Conservation (phyloP, 495 filamentous ascomycete genomes). For the Podospora conica region DNA sequence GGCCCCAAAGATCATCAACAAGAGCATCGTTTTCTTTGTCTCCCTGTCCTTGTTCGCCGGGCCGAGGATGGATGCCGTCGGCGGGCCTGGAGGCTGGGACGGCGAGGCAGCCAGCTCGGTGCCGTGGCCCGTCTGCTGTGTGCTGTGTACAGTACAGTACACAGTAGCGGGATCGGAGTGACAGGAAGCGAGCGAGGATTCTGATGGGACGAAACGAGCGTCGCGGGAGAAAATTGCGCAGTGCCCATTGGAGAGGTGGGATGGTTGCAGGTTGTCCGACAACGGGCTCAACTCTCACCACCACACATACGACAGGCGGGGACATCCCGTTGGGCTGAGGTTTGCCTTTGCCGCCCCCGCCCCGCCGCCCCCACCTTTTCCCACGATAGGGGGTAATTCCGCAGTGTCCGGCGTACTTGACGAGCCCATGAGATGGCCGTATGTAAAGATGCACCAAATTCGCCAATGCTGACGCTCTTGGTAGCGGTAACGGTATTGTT, state of each 20-base stretch:
- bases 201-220: neutral
- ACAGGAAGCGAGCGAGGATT: neutral
- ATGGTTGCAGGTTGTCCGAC: neutral
- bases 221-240: slow-evolving; percentile 8
- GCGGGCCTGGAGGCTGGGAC: neutral
- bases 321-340: neutral
- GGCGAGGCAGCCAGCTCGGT: neutral
- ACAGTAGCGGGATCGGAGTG: slow-evolving; percentile 4
- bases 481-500: neutral
- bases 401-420: neutral
- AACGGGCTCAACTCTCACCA: neutral
- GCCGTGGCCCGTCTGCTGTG: too few relatives aligned
- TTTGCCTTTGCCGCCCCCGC: neutral
- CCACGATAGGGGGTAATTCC: neutral
- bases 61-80: neutral
- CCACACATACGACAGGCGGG: neutral
- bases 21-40: neutral
- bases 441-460: neutral
- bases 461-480: neutral
- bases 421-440: too few relatives aligned
- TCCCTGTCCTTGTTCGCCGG: neutral
- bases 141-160: neutral
- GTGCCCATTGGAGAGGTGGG: neutral
- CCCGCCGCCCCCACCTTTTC: neutral
- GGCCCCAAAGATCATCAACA: neutral